Evolutionary conservation across 2,329 filamentous ascomycete genomes (phyloP), one percentile per base, ranked within the genome.

Genomic region (Aspergillus phoenicis): DNA sequence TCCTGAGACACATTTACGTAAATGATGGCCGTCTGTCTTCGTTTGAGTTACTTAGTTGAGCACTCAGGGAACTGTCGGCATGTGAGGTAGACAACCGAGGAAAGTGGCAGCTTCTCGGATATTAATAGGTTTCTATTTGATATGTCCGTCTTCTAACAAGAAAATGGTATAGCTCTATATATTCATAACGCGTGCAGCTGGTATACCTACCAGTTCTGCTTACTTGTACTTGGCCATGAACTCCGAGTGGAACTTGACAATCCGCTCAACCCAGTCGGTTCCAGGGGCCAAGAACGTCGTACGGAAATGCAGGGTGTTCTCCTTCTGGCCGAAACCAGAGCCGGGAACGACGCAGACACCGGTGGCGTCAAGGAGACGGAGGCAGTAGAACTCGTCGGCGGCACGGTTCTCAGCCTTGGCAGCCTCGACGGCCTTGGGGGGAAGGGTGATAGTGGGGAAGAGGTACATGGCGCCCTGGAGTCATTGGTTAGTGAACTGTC

Each of bases 261-360:
- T 92, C 67, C 89, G 85, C 53, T 89, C 87, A 6, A 96, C 89
- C 95, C 95, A 99, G 70, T 97, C 93, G 1, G 94, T 98, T 13
- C 95, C 95, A 0, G 95, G 95, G 0, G 95, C 94, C 43, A 99
- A 82, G 84, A 99, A 99, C 0, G 95, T 99, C 4, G 95, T 99
- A 64, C 95, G 85, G 85, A 99, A 96, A 81, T 99, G 95, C 72
- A 95, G 82, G 0, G 91, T 95, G 70, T 89, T 90, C 71, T 95
- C 90, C 80, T 90, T 93, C 82, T 99, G 95, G 5, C 95, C 95
- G 74, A 99, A 99, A 0, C 95, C 95, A 60, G 87, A 89, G 48
- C 95, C 95, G 1, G 95, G 90, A 2, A 99, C 93, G 57, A 97
- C 90, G 71, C 95, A 99, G 60, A 99, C 89, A 62, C 95, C 95